Conservation (phyloP, 2,329 filamentous ascomycete species). For the Stachybotrys elegans region DNA sequence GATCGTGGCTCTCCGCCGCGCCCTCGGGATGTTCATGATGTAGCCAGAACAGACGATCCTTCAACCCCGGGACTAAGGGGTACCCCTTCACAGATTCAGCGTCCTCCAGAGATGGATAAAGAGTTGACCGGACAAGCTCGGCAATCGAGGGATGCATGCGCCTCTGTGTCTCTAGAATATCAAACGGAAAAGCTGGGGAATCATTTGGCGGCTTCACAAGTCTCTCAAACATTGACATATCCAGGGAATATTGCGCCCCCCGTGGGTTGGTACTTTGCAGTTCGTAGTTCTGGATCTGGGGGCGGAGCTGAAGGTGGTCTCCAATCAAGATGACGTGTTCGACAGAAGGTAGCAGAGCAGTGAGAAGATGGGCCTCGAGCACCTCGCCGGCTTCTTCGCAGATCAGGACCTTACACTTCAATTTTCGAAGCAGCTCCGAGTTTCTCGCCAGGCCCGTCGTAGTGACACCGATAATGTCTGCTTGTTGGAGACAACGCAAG, state of each 20-base stretch:
- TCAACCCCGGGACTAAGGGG: conserved; percentile 49
- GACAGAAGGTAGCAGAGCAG: conserved; percentile 52
- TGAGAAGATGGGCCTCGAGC: conserved; percentile 57
- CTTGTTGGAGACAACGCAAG: conserved; percentile 29
- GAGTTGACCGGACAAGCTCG: conserved; percentile 46
- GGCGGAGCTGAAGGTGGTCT: conserved; percentile 58
- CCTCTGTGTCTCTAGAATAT: conserved; percentile 52
- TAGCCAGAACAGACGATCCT: conserved; percentile 53
- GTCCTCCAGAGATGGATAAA: conserved; percentile 55
- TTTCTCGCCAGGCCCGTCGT: conserved; percentile 54
- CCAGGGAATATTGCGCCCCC: conserved; percentile 47
- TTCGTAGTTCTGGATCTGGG: conserved; percentile 49
- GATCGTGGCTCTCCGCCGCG: conserved; percentile 20
- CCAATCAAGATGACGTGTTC: conserved; percentile 61
- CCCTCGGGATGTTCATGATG: conserved; percentile 49
- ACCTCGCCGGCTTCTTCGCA: conserved; percentile 68
- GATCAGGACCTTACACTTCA: conserved; percentile 52
- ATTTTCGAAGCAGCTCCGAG: conserved; percentile 39
- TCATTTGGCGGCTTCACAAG: conserved; percentile 26
- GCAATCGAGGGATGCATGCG: conserved; percentile 63
- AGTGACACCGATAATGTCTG: conserved; percentile 52
- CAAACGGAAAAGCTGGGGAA: conserved; percentile 10
- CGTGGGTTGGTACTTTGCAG: conserved; percentile 44
- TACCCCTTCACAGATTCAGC: conserved; percentile 28
- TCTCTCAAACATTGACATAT: conserved; percentile 58